Evolutionary conservation across 768 basidiomycete genomes (phyloP).

Genomic region (Kondoa subrosea): DNA sequence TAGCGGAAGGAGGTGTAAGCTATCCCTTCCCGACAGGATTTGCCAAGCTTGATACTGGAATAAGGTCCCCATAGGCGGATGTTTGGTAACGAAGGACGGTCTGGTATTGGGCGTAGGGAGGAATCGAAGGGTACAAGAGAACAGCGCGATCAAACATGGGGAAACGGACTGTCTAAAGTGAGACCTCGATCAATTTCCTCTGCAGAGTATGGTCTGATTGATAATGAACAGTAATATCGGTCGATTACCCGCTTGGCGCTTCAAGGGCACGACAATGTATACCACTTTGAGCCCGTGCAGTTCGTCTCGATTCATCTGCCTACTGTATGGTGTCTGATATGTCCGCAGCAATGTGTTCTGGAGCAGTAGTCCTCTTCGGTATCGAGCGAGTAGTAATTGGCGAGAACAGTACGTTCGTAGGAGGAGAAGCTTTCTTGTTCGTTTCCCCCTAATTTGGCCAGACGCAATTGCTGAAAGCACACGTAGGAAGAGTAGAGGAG

Average conservation of each 20-base stretch:
- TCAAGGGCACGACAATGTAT: neutral
- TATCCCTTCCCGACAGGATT: neutral
- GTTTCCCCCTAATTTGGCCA: neutral
- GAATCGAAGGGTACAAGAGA: neutral
- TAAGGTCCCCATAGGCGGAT: neutral
- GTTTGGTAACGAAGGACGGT: neutral
- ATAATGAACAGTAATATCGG: conserved; percentile 2
- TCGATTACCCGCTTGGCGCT: neutral
- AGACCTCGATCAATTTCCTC: too few relatives aligned
- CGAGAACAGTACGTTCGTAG: conserved; percentile 3
- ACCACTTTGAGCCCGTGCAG: neutral
- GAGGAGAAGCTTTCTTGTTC: conserved; percentile 4
- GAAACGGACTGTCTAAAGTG: neutral
- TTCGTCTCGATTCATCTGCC: neutral
- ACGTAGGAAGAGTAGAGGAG: neutral
- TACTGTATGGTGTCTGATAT: neutral
- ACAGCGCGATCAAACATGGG: neutral
- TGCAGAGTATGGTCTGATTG: neutral
- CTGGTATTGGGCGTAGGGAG: neutral
- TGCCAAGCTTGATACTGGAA: neutral
- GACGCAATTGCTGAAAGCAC: neutral
- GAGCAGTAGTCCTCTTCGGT: neutral
- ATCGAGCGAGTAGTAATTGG: neutral
- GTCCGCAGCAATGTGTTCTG: neutral
- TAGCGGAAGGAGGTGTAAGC: neutral